Evolutionary conservation across 2,329 filamentous ascomycete species (phyloP).

Genomic region (Fusarium sp.): DNA sequence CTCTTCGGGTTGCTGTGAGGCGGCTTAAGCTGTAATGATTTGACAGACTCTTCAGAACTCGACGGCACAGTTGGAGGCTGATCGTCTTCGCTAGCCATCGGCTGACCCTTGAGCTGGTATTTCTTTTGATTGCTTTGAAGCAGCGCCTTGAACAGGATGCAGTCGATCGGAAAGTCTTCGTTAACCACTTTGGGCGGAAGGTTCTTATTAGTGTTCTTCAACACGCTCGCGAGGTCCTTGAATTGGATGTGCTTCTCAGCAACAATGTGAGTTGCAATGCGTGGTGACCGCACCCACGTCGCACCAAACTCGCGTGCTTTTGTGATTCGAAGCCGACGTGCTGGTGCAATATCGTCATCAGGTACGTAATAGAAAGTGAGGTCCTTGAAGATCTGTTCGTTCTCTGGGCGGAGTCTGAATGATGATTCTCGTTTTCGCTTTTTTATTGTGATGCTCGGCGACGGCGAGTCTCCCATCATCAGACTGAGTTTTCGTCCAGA

Average conservation of each 20-base stretch:
- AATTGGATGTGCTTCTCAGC: slow-evolving; percentile 77
- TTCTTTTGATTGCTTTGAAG: slow-evolving; percentile 68
- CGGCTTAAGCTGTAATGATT: slow-evolving; percentile 63
- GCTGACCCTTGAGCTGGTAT: slow-evolving; percentile 68
- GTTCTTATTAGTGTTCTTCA: slow-evolving; percentile 33
- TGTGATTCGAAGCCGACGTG: slow-evolving; percentile 76
- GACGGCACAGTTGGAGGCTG: neutral
- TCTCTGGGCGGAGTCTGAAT: slow-evolving; percentile 61
- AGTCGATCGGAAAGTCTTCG: slow-evolving; percentile 76
- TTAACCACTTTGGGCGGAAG: slow-evolving; percentile 67
- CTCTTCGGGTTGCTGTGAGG: slow-evolving; percentile 52
- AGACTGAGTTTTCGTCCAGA: slow-evolving; percentile 20
- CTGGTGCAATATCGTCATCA: slow-evolving; percentile 76
- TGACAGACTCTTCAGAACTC: slow-evolving; percentile 39
- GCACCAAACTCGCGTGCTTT: slow-evolving; percentile 82
- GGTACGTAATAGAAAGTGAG: slow-evolving; percentile 83
- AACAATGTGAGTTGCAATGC: slow-evolving; percentile 78
- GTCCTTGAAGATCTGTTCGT: slow-evolving; percentile 67
- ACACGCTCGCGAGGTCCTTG: slow-evolving; percentile 67
- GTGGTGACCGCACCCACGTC: slow-evolving; percentile 70
- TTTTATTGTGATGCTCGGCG: slow-evolving; percentile 44
- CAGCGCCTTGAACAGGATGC: slow-evolving; percentile 67
- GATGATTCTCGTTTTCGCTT: slow-evolving; percentile 60
- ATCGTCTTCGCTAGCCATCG: slow-evolving; percentile 33
- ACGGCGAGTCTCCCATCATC: slow-evolving; percentile 41